Base-by-base conservation (phyloP, 176 grass and related monocot genomes). In the Cymbopogon citratus region DNA sequence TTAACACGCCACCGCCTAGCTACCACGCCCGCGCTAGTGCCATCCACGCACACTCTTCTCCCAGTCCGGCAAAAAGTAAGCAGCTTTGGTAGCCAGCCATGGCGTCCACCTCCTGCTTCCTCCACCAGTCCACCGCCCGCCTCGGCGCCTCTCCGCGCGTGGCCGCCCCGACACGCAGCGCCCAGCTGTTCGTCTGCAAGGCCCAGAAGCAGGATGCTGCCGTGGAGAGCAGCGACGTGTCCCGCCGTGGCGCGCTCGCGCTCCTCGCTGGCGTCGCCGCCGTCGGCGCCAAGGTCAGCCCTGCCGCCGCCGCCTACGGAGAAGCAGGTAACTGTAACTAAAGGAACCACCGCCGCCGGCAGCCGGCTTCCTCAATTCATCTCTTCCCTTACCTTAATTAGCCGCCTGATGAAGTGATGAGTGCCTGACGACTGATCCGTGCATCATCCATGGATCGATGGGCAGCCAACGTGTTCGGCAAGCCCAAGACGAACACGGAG, bases 401-500 rank as follows among this genome's bases (percentile, higher is more conserved):
- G n/a, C n/a, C n/a, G n/a, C n/a, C n/a, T n/a, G n/a, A n/a, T n/a
- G n/a, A n/a, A n/a, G n/a, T 48, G 45, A 48, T 16, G 45, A 54
- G 49, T 54, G 18, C 48, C 18, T 54, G 18, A 39, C 7, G 16
- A 54, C 18, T 23, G 52, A 57, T n/a, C 21, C 19, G 52, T 21
- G 49, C 18, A 2, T 23, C 10, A 16, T 46, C 15, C 14, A 36
- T 66, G 16, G 16, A 21, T n/a, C 1, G 18, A 7, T 6, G 14
- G 36, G 74, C 85, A 90, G 92, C 96, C 18, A 95, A 95, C 73
- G 93, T 93, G 71, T 95, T 99, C 51, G 92, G 96, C 5, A 99
- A 99, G 91, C 68, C 83, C 7, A 99, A 95, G 93, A 75, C 69
- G 40, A 85, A 83, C 89, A 91, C 96, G 9, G 96, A 99, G 0